These are phyloP conservation scores for Collybia sp. DNA, from an alignment of 768 basidiomycete genomes.

Conservation along the genomic window DNA sequence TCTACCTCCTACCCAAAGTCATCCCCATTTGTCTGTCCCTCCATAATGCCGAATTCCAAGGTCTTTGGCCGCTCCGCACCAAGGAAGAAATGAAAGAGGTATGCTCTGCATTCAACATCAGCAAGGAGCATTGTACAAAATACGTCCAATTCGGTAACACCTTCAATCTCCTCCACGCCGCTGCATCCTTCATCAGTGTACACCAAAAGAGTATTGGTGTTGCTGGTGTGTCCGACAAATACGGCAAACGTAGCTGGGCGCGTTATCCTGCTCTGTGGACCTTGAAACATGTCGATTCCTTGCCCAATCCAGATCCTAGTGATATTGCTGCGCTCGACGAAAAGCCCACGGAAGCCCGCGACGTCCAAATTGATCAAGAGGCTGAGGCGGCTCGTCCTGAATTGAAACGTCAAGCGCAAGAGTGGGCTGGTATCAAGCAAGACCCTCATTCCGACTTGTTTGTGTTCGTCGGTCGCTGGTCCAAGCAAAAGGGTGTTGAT, in stretches of 20 bases:
- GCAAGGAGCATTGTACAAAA: slow-evolving; percentile 93
- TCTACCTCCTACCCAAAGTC: slow-evolving; percentile 90
- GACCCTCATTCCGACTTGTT: slow-evolving; percentile 88
- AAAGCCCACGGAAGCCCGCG: slow-evolving; percentile 61
- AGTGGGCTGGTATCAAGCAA: slow-evolving; percentile 92
- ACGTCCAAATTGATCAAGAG: slow-evolving; percentile 71
- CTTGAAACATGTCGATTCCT: slow-evolving; percentile 89
- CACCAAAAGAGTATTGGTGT: slow-evolving; percentile 94
- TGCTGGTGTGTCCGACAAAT: slow-evolving; percentile 96
- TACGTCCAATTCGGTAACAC: slow-evolving; percentile 98
- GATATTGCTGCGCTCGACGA: slow-evolving; percentile 93
- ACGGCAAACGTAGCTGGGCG: slow-evolving; percentile 96
- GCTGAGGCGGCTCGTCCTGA: slow-evolving; percentile 92
- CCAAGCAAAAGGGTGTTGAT: slow-evolving; percentile 98
- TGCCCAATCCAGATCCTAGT: slow-evolving; percentile 92
- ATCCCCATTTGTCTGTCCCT: slow-evolving; percentile 87
- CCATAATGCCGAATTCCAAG: slow-evolving; percentile 97
- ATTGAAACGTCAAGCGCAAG: slow-evolving; percentile 86
- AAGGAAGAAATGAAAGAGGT: slow-evolving; percentile 99
- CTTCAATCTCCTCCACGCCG: slow-evolving; percentile 92
- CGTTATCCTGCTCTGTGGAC: slow-evolving; percentile 97
- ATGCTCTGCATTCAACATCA: slow-evolving; percentile 96
- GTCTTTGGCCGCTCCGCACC: slow-evolving; percentile 92
- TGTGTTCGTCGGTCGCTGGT: slow-evolving; percentile 97
- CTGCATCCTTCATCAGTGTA: slow-evolving; percentile 85